Evolutionary conservation across 257 asterid genomes (phyloP), one percentile per base, ranked within the genome.

Genomic region (Gynochthodes officinalis): DNA sequence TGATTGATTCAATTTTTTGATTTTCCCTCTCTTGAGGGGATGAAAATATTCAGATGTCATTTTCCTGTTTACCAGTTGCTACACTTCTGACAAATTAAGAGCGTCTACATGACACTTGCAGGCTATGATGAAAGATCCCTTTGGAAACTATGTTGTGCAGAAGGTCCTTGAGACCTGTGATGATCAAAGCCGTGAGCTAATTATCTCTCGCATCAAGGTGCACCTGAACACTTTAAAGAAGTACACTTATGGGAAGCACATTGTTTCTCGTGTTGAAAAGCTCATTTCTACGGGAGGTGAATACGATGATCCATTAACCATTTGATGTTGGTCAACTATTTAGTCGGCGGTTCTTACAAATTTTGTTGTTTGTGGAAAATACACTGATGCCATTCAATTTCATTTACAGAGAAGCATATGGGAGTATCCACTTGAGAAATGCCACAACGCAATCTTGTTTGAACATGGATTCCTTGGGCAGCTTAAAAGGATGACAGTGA

Each of bases 61-160:
- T n/a, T n/a, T n/a, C n/a, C n/a, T 13, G 57, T 57, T 44, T 42
- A 23, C 32, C 16, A 9, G 10, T 43, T 64, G 28, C 30, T 8
- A 7, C 52, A 37, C 69, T 48, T 49, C 3, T n/a, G 32, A 64
- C 25, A 15, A 30, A 7, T 11, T 67, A 1, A 28, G 2, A 7
- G 4, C 5, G 18, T 15, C 7, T 12, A 30, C 19, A 32, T 27
- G 59, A 59, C 43, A 27, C 32, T 44, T 73, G 69, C 87, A 92
- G 98, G 96, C 86, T 59, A 92, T 90, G 98, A 92, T 92, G 98
- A 92, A 92, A 83, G 96, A 92, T 72, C 98, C 90, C 30, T 90
- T 90, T 35, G 96, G 94, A 25, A 92, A 92, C 86, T 92, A 88
- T 65, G 96, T 92, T 1, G 98, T 89, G 46, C 97, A 90, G 77